Percentiles rank a stretch among this genome's conserved stretches.
These are phyloP conservation scores for Smallanthus sonchifolius DNA, from an alignment of 129 eudicot species.

Conservation along the genomic window DNA sequence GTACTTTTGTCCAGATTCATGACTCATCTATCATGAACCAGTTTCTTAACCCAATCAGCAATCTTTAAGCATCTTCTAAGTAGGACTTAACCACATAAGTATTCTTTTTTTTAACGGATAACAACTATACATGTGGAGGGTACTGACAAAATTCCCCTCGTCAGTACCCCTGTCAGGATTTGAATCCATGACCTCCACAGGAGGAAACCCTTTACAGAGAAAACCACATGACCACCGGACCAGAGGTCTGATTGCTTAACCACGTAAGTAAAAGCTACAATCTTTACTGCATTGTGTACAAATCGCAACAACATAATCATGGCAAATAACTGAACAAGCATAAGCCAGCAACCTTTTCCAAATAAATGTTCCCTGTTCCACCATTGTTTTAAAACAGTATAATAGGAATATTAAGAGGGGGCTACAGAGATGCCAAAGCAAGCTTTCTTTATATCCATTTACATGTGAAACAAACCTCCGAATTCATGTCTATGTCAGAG, in stretches of 20 bases:
- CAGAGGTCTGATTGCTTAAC: too few relatives aligned
- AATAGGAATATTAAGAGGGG: constrained; percentile 33
- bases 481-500: constrained; percentile 40
- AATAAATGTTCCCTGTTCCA: constrained; percentile 30
- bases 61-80: constrained; percentile 4
- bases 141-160: too few relatives aligned
- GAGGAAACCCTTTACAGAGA: too few relatives aligned
- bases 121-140: too few relatives aligned
- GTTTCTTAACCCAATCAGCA: neutral
- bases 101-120: too few relatives aligned
- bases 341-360: neutral
- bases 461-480: neutral
- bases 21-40: neutral
- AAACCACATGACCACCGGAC: too few relatives aligned
- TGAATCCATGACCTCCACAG: too few relatives aligned
- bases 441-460: neutral
- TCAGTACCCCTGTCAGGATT: too few relatives aligned
- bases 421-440: constrained; percentile 33
- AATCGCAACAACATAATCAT: neutral
- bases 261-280: constrained; percentile 2
- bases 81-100: neutral
- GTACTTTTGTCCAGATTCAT: neutral
- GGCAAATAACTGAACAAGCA: constrained; percentile 12
- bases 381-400: constrained; percentile 25
- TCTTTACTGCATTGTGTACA: neutral